These are phyloP conservation scores for Geotrichum bryndzae DNA, from an alignment of 1,139 yeast genomes.

Conservation along the genomic window DNA sequence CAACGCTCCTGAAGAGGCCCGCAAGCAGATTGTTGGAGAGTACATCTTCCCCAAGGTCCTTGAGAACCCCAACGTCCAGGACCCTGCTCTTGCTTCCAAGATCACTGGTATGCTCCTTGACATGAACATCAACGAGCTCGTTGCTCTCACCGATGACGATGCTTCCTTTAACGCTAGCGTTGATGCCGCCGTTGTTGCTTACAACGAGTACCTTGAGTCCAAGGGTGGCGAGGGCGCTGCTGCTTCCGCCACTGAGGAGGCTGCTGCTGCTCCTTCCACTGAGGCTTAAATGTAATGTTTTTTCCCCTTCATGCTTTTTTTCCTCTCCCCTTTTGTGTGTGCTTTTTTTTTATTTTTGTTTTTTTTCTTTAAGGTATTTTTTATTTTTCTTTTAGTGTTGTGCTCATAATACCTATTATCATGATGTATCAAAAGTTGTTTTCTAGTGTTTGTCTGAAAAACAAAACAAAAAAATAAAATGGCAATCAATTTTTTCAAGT, in stretches of 20 bases:
- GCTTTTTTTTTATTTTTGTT: constrained; percentile 2
- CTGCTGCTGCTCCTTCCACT: constrained; percentile 16
- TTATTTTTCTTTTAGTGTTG: background rate
- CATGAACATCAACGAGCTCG: constrained; percentile 86
- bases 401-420: background rate
- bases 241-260: constrained; percentile 12
- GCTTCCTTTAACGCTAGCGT: constrained; percentile 86
- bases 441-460: background rate
- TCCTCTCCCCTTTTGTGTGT: background rate
- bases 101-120: constrained; percentile 99
- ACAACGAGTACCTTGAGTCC: constrained; percentile 34
- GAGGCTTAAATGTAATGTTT: constrained; percentile 10
- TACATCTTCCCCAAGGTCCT: constrained; percentile 93
- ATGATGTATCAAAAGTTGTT: background rate
- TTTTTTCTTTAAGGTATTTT: background rate
- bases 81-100: constrained; percentile 96
- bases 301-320: background rate
- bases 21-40: constrained; percentile 96
- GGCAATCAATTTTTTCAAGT: background rate
- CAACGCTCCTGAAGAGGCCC: constrained; percentile 62
- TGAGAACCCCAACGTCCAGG: constrained; percentile 69
- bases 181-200: constrained; percentile 88
- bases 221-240: constrained; percentile 15
- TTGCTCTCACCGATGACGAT: constrained; percentile 77
- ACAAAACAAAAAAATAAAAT: background rate